Evolutionary conservation across 2,329 filamentous ascomycete species (phyloP), one percentile per base, ranked within the genome.

Genomic region (Fusarium napiforme): DNA sequence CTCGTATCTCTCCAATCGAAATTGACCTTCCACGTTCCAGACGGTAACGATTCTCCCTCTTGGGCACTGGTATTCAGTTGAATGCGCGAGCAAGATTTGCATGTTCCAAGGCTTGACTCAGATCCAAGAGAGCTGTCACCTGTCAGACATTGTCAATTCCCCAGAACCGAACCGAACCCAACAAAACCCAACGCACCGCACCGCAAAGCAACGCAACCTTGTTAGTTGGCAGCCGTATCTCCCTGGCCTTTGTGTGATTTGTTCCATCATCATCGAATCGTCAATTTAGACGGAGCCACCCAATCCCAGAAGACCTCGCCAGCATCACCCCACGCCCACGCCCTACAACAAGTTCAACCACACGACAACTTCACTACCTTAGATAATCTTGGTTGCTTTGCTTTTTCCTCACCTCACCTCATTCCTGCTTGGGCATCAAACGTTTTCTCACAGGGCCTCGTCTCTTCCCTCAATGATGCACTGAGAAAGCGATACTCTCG

Each of bases 391-490:
- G 37, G 39, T 42, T 45, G 39, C 39, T 40, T 49, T 45, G 23
- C 39, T 57, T 60, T 32, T 52, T 40, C 16, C 40, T 67, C 26
- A 16, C n/a, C 28, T 49, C 45, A 46, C 42, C 42, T 36, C 36
- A 56, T 26, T 49, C 30, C 23, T n/a, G 5, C 50, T 28, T 32
- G 46, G 32, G 26, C 26, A 37, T 47, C 50, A 23, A 53, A 16
- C 12, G 18, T 53, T 30, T 53, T 10, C 34, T 19, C 32, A 4
- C 23, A 16, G 45, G 34, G 21, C 56, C 21, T 67, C 43, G 10
- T 63, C 43, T 71, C 58, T 56, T 32, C 49, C 61, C 67, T 68
- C 36, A 60, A 76, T 65, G 64, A 76, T 76, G 75, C 70, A 69
- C 71, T 74, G 67, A 76, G 60, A 62, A 66, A 37, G 58, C 34